These are phyloP conservation scores for Comarum palustre DNA, from an alignment of 306 rosid genomes.

Conservation along the genomic window DNA sequence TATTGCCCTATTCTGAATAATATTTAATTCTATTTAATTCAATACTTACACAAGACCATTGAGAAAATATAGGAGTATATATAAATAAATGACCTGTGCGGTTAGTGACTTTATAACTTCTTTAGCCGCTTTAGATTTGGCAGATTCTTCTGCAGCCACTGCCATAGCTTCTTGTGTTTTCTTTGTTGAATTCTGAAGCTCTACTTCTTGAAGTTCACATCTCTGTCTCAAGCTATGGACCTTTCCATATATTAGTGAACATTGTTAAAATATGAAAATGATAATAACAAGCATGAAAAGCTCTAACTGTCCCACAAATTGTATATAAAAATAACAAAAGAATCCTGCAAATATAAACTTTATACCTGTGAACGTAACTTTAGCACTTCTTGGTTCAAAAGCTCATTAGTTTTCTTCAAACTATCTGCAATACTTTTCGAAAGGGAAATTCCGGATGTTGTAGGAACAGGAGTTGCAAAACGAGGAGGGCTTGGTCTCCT, in stretches of 20 bases:
- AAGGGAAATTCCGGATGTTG: constrained; percentile 89
- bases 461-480: constrained; percentile 91
- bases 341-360: constrained; percentile 7
- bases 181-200: constrained; percentile 71
- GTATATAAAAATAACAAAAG: neutral
- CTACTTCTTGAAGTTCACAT: constrained; percentile 81
- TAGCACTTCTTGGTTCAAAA: constrained; percentile 73
- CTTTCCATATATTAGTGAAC: constrained; percentile 35
- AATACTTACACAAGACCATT: neutral
- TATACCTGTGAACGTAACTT: constrained; percentile 77
- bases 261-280: neutral
- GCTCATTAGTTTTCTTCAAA: constrained; percentile 88
- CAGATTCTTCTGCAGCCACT: constrained; percentile 78
- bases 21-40: neutral
- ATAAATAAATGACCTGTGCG: constrained; percentile 64
- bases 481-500: constrained; percentile 94
- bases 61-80: constrained; percentile 16
- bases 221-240: constrained; percentile 75
- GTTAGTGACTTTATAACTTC: constrained; percentile 92
- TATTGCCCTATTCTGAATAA: neutral
- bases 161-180: constrained; percentile 78
- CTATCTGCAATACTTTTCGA: constrained; percentile 71
- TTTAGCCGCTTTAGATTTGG: constrained; percentile 79
- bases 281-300: neutral
- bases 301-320: neutral